These are phyloP conservation scores for Paraphoma chrysanthemicola DNA, from an alignment of 2,329 filamentous ascomycete genomes.

Conservation along the genomic window DNA sequence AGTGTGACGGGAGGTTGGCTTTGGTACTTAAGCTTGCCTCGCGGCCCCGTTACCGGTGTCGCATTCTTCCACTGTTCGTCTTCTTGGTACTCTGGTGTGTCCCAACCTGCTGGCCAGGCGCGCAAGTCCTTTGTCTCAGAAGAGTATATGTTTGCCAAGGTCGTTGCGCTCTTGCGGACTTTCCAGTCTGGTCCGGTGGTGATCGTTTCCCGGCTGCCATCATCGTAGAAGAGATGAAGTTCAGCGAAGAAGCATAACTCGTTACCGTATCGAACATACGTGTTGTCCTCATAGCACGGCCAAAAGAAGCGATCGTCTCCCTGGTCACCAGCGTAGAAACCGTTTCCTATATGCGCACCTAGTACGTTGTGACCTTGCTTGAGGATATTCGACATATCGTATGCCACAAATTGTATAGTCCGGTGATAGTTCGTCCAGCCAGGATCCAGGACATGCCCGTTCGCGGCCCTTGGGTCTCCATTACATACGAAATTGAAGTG, in stretches of 20 bases:
- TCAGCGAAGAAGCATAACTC: conserved; percentile 53
- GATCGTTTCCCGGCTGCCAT: conserved; percentile 46
- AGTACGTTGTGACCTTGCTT: conserved; percentile 43
- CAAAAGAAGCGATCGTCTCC: conserved; percentile 52
- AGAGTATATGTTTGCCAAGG: conserved; percentile 51
- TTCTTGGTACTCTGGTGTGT: conserved; percentile 31
- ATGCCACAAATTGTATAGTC: conserved; percentile 53
- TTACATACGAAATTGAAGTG: conserved; percentile 52
- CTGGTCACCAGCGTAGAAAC: conserved; percentile 55
- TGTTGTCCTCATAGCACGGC: conserved; percentile 54
- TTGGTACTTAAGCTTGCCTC: conserved; percentile 50
- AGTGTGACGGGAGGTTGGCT: conserved; percentile 50
- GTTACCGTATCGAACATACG: conserved; percentile 43
- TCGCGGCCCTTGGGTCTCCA: conserved; percentile 41
- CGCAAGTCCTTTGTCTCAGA: conserved; percentile 50
- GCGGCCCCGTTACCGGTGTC: conserved; percentile 49
- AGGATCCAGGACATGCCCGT: conserved; percentile 36
- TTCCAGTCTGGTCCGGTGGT: conserved; percentile 50
- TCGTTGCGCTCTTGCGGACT: conserved; percentile 48
- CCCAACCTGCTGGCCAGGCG: conserved; percentile 46
- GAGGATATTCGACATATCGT: conserved; percentile 50
- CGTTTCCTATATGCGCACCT: conserved; percentile 50
- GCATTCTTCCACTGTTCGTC: conserved; percentile 41
- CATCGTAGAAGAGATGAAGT: conserved; percentile 48
- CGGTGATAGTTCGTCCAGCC: conserved; percentile 53